phyloP scores from a whole-genome alignment of 176 grass and related monocot species.

The Metroxylon sagu region DNA sequence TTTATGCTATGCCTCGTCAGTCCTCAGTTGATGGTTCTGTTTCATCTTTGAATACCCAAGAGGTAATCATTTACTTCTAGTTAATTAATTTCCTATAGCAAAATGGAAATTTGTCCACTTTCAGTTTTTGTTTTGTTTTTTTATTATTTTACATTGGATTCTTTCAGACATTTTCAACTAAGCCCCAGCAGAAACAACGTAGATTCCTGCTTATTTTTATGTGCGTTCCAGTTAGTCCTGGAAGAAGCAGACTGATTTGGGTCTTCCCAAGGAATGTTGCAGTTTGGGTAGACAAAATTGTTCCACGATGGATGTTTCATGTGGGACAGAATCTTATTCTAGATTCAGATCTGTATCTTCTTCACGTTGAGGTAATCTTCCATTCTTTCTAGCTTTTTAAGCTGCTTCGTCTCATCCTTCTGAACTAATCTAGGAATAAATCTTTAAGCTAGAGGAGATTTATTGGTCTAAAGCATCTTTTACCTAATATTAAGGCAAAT shows the following conservation, averaged over 20 bases:
- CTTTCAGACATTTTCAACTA: conserved; percentile 17
- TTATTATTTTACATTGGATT: no score
- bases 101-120: neutral
- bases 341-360: conserved; percentile 83
- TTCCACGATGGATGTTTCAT: conserved; percentile 60
- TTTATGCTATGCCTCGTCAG: conserved; percentile 9
- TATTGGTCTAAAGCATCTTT: no score
- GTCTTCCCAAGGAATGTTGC: conserved; percentile 46
- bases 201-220: conserved; percentile 46
- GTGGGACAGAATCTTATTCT: conserved; percentile 44
- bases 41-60: no score
- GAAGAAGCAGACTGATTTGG: conserved; percentile 62
- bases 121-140: neutral
- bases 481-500: no score
- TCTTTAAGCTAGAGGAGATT: no score
- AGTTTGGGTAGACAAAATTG: conserved; percentile 46
- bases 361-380: conserved; percentile 55
- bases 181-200: conserved; percentile 17
- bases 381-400: neutral
- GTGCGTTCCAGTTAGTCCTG: conserved; percentile 68
- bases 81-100: neutral
- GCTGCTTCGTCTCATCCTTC: no score
- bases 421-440: no score
- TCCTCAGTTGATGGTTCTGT: no score
- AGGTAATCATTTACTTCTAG: no score